Evolutionary conservation across 257 asterid species (phyloP).

Genomic region (Mitragyna speciosa): DNA sequence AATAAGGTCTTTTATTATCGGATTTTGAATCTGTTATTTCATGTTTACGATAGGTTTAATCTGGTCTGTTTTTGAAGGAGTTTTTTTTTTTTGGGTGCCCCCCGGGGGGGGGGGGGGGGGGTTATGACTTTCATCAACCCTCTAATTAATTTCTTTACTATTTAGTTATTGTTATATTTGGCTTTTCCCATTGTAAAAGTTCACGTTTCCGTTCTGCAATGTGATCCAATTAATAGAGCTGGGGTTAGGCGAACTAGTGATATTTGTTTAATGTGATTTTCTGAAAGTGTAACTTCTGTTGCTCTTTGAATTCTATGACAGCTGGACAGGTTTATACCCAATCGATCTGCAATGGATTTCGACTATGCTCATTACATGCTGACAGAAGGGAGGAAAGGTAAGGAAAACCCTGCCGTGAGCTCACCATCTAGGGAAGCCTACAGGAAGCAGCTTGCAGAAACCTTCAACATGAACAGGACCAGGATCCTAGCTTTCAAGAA

Average conservation of each 20-base stretch:
- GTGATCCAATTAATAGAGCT: too few species aligned
- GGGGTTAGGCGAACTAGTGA: too few species aligned
- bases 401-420: constrained; percentile 67
- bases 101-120: too few species aligned
- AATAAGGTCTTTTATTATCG: too few species aligned
- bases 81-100: too few species aligned
- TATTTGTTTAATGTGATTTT: not conserved
- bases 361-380: constrained; percentile 90
- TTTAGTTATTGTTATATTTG: too few species aligned
- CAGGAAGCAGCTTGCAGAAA: constrained; percentile 79
- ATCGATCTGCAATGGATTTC: constrained; percentile 91
- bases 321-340: constrained; percentile 98
- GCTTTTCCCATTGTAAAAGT: not conserved
- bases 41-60: too few species aligned
- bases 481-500: constrained; percentile 88
- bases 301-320: constrained; percentile 19
- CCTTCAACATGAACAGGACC: constrained; percentile 82
- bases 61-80: too few species aligned
- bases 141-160: too few species aligned
- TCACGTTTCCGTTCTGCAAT: not conserved
- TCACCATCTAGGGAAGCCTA: constrained; percentile 86
- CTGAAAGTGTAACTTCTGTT: not conserved
- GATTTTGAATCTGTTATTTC: not conserved
- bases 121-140: too few species aligned
- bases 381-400: constrained; percentile 77